Percentiles rank a stretch among this genome's conserved stretches.
Conservation (phyloP, 1,284 basidiomycete species). For the Trichosporon sp. region DNA sequence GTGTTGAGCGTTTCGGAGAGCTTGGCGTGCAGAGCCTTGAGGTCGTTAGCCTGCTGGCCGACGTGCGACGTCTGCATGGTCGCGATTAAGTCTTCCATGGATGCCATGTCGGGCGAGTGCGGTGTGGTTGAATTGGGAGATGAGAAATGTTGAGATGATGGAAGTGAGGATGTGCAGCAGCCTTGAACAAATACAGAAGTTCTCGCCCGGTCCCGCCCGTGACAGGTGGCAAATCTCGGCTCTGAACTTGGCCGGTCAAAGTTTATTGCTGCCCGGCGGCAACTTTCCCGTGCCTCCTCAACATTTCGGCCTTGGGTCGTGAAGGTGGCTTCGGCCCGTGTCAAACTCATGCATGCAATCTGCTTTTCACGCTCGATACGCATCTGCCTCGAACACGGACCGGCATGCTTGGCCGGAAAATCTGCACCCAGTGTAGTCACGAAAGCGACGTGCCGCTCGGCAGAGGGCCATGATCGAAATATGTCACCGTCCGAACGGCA, state of each 20-base stretch:
- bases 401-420: not conserved
- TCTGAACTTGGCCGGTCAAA: slow-evolving; percentile 15
- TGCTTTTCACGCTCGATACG: not conserved
- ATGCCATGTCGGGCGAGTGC: slow-evolving; percentile 6
- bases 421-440: not conserved
- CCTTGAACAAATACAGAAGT: slow-evolving; percentile 10
- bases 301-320: not conserved
- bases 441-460: not conserved
- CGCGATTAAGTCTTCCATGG: slow-evolving; percentile 16
- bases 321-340: not conserved
- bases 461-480: not conserved
- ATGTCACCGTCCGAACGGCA: slow-evolving; percentile 11
- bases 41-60: slow-evolving; percentile 48
- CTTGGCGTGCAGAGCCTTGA: slow-evolving; percentile 47
- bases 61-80: slow-evolving; percentile 47
- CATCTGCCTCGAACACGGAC: not conserved
- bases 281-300: slow-evolving; percentile 3
- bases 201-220: slow-evolving; percentile 14
- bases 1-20: slow-evolving; percentile 40
- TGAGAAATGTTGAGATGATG: slow-evolving; percentile 17
- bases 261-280: slow-evolving; percentile 10
- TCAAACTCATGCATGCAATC: not conserved
- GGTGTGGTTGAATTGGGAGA: not conserved
- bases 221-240: slow-evolving; percentile 19
- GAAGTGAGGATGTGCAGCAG: slow-evolving; percentile 1